Evolutionary conservation across 2,329 filamentous ascomycete genomes (phyloP), one percentile per base, ranked within the genome.

Genomic region (Ceratocystis diversiconidia): DNA sequence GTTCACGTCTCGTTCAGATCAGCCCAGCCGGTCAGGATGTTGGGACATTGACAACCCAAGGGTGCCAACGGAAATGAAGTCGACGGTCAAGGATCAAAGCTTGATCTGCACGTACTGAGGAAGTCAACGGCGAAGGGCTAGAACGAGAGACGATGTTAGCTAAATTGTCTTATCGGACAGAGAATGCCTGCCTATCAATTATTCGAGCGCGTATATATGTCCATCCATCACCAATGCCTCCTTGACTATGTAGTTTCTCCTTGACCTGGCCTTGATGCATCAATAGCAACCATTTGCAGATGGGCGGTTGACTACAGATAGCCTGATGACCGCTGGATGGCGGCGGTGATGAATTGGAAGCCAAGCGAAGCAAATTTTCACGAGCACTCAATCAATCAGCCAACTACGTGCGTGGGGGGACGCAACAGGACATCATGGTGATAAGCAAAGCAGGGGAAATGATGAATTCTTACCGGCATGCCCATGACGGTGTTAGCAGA

Each of bases 71-170:
- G 32, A n/a, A 59, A 36, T 15, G 28, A 59, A 7, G n/a, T 36
- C 1, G 8, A 19, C 12, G n/a, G 55, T 8, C 19, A 36, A 30
- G 17, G 15, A 36, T 32, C 12, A 30, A 59, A 36, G 30, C 17
- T 12, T n/a, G 15, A 59, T 36, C 55, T 41, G 28, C 44, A 94
- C 92, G 76, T 95, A 95, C 91, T 97, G 86, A 97, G 78, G 86
- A 97, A 97, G 84, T 97, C 92, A 77, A 95, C 90, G 77, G 96
- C 76, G 85, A 97, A 97, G 79, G 90, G 89, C 87, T 95, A 44
- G 25, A 8, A 48, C 28, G 25, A 41, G 2, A 50, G n/a, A 19
- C 19, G 12, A 30, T 4, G 43, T 62, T 32, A 25, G 61, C 61
- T n/a, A 61, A 17, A 6, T 41, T 25, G 7, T 22, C 25, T 46